Base-by-base conservation (phyloP, 2,329 filamentous ascomycete genomes). In the Pseudocercospora vitis region DNA sequence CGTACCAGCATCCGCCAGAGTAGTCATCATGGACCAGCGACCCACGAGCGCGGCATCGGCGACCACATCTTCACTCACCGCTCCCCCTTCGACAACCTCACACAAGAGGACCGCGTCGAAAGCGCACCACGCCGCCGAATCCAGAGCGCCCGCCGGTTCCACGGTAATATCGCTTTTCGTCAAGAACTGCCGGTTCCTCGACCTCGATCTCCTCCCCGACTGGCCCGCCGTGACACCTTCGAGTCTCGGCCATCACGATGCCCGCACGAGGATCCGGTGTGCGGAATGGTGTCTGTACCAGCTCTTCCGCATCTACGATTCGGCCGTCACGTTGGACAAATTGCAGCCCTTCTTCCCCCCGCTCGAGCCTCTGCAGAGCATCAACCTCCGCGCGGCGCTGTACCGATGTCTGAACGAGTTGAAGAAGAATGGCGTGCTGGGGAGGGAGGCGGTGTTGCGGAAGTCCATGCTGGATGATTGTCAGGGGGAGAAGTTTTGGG, bases 401-500 rank as follows among this genome's bases (percentile, higher is more conserved):
- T 87, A 91, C 64, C 83, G 90, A 70, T 84, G 81, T 61, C 82
- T 99, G 50, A 88, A 92, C 59, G 86, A 89, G 48, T 78, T 90
- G 55, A 97, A 97, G 76, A 95, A 95, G 75, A 89, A 84, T 73
- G 91, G 91, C 24, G 77, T 86, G 0, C 77, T 97, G 7, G 89
- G 90, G 2, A 81, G 89, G 46, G 91, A 96, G 66, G 81, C 82
- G 0, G 81, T 95, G 0, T 74, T 97, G 26, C 84, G 94, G 48
- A 96, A 96, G 75, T 95, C 90, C 0, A 96, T 96, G 89, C 77
- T 99, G 48, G 94, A 99, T 68, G 92, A 99, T 64, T 99, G 94
- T 74, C 91, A 88, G 61, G 92, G 92, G 4, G 91, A 96, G 50
- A 86, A 89, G 59, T 82, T 97, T 50, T 91, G 91, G 68, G 94